These are phyloP conservation scores for Keqinozyma sinolaborantium DNA, from an alignment of 1,139 yeast species.

Conservation along the genomic window DNA sequence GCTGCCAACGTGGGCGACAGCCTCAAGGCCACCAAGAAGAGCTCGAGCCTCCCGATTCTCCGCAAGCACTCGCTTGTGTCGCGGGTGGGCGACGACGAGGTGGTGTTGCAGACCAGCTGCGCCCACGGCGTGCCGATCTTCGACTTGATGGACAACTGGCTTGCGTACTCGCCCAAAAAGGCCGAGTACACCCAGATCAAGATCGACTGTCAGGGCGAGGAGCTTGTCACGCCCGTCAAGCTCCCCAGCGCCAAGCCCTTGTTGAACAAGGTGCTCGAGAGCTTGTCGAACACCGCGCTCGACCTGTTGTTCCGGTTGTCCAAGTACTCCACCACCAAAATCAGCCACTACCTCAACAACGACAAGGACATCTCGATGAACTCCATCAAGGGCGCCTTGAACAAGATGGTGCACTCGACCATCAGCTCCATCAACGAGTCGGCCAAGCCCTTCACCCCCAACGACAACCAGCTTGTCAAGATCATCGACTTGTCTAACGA, in stretches of 20 bases:
- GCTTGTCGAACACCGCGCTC: slow-evolving; percentile 49
- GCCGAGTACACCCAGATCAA: slow-evolving; percentile 30
- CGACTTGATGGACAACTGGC: slow-evolving; percentile 50
- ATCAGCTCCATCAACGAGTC: slow-evolving; percentile 31
- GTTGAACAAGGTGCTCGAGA: slow-evolving; percentile 42
- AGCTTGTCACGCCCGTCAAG: slow-evolving; percentile 39
- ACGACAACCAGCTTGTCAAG: slow-evolving; percentile 34
- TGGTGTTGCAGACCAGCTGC: slow-evolving; percentile 32
- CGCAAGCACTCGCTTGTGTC: slow-evolving; percentile 11
- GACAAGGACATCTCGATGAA: slow-evolving; percentile 21
- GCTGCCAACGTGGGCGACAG: slow-evolving; percentile 18
- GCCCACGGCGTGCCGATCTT: slow-evolving; percentile 38
- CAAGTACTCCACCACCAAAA: slow-evolving; percentile 43
- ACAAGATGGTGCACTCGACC: slow-evolving; percentile 32
- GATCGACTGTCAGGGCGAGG: slow-evolving; percentile 11
- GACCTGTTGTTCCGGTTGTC: slow-evolving; percentile 52
- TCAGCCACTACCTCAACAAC: slow-evolving; percentile 34
- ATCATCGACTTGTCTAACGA: slow-evolving; percentile 47
- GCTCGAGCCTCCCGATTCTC: slow-evolving; percentile 21
- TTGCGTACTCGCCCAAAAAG: slow-evolving; percentile 45
- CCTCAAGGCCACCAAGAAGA: slow-evolving; percentile 20
- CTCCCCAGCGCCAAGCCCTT: slow-evolving; percentile 45
- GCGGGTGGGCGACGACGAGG: slow-evolving; percentile 15
- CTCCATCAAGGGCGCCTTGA: slow-evolving; percentile 29
- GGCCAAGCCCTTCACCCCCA: slow-evolving; percentile 15